A percentile compares a stretch with the other conserved stretches of the same genome.
These are phyloP conservation scores for Boletus barrowsii DNA, from an alignment of 768 basidiomycete species.

Conservation along the genomic window DNA sequence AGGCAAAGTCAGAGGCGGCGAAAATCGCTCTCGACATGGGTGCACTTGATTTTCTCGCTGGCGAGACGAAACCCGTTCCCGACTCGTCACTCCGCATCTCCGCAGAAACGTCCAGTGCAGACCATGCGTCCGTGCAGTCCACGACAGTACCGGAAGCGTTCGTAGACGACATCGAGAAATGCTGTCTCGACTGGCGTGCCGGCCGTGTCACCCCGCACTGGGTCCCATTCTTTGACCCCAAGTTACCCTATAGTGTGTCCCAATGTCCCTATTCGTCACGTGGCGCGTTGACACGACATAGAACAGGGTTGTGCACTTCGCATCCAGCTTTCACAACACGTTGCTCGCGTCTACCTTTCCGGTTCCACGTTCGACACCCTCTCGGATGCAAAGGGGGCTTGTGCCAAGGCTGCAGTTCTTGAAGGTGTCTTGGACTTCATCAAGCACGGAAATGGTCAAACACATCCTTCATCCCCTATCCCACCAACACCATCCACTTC, in stretches of 20 bases:
- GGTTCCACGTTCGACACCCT: constrained; percentile 40
- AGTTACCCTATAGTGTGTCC: constrained; percentile 41
- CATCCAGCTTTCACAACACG: constrained; percentile 49
- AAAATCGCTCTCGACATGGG: constrained; percentile 56
- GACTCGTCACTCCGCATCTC: constrained; percentile 28
- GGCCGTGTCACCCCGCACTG: constrained; percentile 51
- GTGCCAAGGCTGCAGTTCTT: constrained; percentile 50
- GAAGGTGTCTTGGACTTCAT: constrained; percentile 61
- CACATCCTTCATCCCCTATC: constrained; percentile 30
- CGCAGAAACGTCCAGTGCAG: not conserved
- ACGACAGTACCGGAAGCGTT: constrained; percentile 1
- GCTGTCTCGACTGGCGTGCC: constrained; percentile 54
- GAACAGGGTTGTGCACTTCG: constrained; percentile 56
- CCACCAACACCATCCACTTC: constrained; percentile 4
- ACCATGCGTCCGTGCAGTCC: not conserved
- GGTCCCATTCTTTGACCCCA: constrained; percentile 48
- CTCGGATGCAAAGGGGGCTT: constrained; percentile 47
- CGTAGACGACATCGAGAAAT: constrained; percentile 47
- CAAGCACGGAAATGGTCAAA: constrained; percentile 51
- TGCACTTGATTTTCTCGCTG: constrained; percentile 54
- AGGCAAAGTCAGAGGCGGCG: constrained; percentile 54
- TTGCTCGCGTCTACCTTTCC: constrained; percentile 51
- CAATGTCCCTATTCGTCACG: not conserved
- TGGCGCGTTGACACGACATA: constrained; percentile 17
- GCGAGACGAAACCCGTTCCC: constrained; percentile 37